Conservation (phyloP, 768 basidiomycete genomes). For the Leucocoprinus birnbaumii region DNA sequence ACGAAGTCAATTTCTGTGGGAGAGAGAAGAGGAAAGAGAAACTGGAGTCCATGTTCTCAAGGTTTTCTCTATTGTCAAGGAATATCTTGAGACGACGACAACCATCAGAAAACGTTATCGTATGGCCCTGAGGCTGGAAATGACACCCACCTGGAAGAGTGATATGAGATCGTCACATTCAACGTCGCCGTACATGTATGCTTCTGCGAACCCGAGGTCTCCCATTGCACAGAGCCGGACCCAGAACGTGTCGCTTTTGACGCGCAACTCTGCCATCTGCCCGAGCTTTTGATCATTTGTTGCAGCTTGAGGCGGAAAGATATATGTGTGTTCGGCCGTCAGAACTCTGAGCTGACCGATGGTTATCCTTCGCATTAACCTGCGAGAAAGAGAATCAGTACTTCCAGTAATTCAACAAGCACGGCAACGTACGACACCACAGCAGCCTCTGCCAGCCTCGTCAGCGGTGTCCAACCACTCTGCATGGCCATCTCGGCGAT, state of each 20-base stretch:
- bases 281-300: constrained; percentile 18
- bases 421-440: constrained; percentile 38
- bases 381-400: constrained; percentile 15
- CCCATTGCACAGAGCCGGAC: constrained; percentile 54
- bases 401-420: constrained; percentile 3
- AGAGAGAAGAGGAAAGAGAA: constrained; percentile 52
- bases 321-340: constrained; percentile 41
- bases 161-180: constrained; percentile 63
- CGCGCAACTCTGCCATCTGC: constrained; percentile 41
- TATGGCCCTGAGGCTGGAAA: neutral
- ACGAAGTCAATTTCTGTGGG: constrained; percentile 52
- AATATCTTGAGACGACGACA: constrained; percentile 49
- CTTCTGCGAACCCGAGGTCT: constrained; percentile 74
- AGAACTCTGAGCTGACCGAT: constrained; percentile 47
- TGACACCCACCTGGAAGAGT: constrained; percentile 52
- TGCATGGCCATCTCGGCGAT: constrained; percentile 38
- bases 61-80: constrained; percentile 49
- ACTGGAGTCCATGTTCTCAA: constrained; percentile 46
- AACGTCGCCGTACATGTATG: constrained; percentile 78
- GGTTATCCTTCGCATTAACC: constrained; percentile 43
- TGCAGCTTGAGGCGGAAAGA: constrained; percentile 30
- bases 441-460: constrained; percentile 39
- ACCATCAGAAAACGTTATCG: neutral
- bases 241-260: constrained; percentile 56
- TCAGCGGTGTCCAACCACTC: constrained; percentile 40